Base-by-base conservation (phyloP, 2,329 filamentous ascomycete genomes). In the Nemania sp. region DNA sequence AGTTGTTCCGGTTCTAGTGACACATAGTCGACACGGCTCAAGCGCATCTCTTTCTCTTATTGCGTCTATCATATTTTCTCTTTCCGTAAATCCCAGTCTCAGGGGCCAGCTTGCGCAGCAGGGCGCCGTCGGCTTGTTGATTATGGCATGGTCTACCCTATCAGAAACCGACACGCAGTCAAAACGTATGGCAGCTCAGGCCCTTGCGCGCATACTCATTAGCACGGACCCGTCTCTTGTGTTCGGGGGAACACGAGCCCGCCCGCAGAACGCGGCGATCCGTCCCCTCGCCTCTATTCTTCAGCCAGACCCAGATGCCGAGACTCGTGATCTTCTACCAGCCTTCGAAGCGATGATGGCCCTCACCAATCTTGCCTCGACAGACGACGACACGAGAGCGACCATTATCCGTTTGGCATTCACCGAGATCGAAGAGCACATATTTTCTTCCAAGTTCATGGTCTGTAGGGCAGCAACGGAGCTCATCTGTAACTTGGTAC, bases 291-390 rank as follows among this genome's bases (percentile, higher is more conserved):
- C 90, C 6, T 87, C 86, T 18, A 89, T 98, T 55, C 82, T 98
- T 15, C 78, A 84, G 0, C 84, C 87, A 5, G 86, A 90, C 52
- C 83, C 87, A 4, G 78, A 80, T 1, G 79, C 82, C 2, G 85
- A 88, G 47, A 85, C 85, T 1, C 85, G 89, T 53, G 90, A 97
- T 73, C 84, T 98, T 13, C 83, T 99, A 0, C 92, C 95, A 0
- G 88, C 90, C 0, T 99, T 98, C 68, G 95, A 99, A 76, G 84
- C 90, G 0, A 83, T 99, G 9, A 89, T 98, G 74, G 94, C 95
- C 0, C 84, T 99, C 37, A 98, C 95, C 0, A 99, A 99, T 69
- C 84, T 99, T 7, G 95, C 94, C 0, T 96, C 91, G 0, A 85
- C 88, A 12, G 89, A 93, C 54, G 83, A 89, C 35, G 84, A 87